These are phyloP conservation scores for Inga oerstediana DNA, from an alignment of 306 rosid genomes.

Conservation along the genomic window DNA sequence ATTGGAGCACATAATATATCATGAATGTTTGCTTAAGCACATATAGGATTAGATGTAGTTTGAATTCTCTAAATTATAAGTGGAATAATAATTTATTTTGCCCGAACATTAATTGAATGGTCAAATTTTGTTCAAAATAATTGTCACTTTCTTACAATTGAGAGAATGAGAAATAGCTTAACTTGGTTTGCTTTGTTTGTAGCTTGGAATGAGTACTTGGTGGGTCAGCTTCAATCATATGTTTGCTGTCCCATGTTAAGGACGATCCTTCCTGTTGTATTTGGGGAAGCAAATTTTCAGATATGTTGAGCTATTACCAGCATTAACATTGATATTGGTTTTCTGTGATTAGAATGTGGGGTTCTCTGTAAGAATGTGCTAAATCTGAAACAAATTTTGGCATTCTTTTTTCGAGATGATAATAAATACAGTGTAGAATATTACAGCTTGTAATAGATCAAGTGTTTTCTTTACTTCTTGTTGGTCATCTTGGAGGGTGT, in stretches of 20 bases:
- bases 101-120: neutral
- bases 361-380: neutral
- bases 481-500: neutral
- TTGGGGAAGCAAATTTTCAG: neutral
- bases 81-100: neutral
- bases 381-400: neutral
- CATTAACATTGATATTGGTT: neutral
- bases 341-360: slow-evolving; percentile 15
- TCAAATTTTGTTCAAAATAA: neutral
- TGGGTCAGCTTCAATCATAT: neutral
- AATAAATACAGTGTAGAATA: neutral
- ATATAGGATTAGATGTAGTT: neutral
- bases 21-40: neutral
- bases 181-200: neutral
- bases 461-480: neutral
- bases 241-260: neutral
- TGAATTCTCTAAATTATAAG: neutral
- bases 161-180: neutral
- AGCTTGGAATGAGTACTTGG: slow-evolving; percentile 4
- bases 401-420: slow-evolving; percentile 2
- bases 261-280: neutral
- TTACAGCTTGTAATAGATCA: neutral
- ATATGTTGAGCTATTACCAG: neutral
- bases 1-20: neutral
- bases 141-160: neutral